Evolutionary conservation across 1,284 basidiomycete species (phyloP), one percentile per base, ranked within the genome.

Genomic region (Moesziomyces sp.): DNA sequence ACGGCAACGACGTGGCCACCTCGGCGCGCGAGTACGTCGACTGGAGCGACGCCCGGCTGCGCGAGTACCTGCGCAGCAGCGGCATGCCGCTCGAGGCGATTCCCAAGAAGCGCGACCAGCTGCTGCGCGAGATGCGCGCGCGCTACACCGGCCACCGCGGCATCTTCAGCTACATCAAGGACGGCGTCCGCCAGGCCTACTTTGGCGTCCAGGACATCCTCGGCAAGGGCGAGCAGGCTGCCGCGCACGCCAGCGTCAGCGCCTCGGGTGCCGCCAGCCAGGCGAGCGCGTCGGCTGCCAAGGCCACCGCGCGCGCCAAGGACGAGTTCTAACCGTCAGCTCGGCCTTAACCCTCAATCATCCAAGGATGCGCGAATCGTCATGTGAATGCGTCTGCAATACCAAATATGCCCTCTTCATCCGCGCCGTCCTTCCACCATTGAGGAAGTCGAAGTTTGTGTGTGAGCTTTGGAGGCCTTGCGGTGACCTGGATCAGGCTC

Each of bases 71-170:
- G 19, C 51, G 68, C 18, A 56, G 65, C 51, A 66, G 60, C 35
- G 82, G 81, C 42, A 64, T 83, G 47, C 54, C 55, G n/a, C 40
- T 74, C 7, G 70, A 76, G 44, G 38, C 75, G 45, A 57, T 78
- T 30, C 80, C 78, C 46, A 71, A 67, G 64, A 76, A 77, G 65
- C 69, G 82, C 24, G 66, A 80, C 40, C 62, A 79, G 60, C 68
- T 84, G 52, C 53, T 83, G 63, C 73, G 81, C 48, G 74, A 78
- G 68, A 79, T 81, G 70, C 69, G 82, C 14, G 81, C 81, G 3
- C 69, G 81, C 30, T 83, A 79, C 74, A 64, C 62, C 23, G 76
- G 79, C 21, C 71, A 80, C 57, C 58, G 64, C 38, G 70, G 77
- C 52, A 61, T 79, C 38, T 67, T 80, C 23, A 65, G 58, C 48